Conservation (phyloP, 352 stramenopile species). For the Aphanomyces invadans region DNA sequence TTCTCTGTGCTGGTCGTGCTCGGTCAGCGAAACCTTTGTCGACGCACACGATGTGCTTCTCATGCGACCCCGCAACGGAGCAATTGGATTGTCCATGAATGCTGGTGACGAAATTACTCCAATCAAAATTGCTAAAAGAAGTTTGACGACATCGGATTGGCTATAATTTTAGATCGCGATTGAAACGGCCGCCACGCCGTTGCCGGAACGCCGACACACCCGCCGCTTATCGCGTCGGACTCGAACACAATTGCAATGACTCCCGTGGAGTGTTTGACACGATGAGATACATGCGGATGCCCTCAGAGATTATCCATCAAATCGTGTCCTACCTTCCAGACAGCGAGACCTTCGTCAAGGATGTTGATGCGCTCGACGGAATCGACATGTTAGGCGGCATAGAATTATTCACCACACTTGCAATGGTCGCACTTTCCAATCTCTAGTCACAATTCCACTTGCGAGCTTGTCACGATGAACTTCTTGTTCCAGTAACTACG, state of each 20-base stretch:
- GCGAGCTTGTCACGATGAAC: neutral
- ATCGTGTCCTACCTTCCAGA: neutral
- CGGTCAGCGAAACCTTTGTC: too few species aligned
- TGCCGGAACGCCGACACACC: too few species aligned
- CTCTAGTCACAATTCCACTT: neutral
- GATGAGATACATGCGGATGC: too few species aligned
- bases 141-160: neutral
- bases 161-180: neutral
- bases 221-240: too few species aligned
- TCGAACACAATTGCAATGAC: too few species aligned
- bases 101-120: too few species aligned
- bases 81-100: too few species aligned
- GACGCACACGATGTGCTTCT: too few species aligned
- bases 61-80: too few species aligned
- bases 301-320: neutral
- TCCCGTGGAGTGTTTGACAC: too few species aligned
- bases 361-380: neutral
- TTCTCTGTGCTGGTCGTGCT: too few species aligned
- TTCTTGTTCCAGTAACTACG: neutral
- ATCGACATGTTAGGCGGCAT: neutral
- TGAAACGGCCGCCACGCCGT: too few species aligned
- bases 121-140: neutral
- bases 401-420: neutral
- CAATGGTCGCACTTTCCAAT: neutral
- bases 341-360: neutral